Base-by-base conservation (phyloP, 768 basidiomycete genomes). In the Clitopilus passeckerianus region DNA sequence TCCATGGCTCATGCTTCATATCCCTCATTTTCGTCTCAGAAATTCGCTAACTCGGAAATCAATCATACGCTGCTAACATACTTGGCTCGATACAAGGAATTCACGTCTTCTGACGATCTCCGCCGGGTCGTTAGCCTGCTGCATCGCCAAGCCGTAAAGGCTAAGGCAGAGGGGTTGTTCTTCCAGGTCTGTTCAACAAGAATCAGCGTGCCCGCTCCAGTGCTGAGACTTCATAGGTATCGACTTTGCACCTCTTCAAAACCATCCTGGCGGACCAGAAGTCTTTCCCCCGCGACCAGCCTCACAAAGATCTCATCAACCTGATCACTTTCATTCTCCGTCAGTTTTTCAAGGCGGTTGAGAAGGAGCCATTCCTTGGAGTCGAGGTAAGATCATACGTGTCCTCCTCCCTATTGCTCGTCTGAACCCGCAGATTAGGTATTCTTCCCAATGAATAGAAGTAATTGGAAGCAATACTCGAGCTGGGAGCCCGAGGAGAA, bases 81-180 rank as follows among this genome's bases (percentile, higher is more conserved):
- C 71, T 80, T 98, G 34, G 78, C 85, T 52, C 84, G 92, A 16
- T 96, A 92, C 78, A 86, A 84, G 68, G 91, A 95, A 56, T 94
- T 95, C 71, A 74, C 79, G 1, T 80, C 83, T 5, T 74, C 89
- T 0, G 93, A 98, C 66, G 82, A 89, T 68, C 90, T 98, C 87
- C 92, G 91, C 70, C 84, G 95, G 53, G 89, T 93, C 37, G 94
- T 98, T 34, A 84, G 83, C 64, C 75, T 99, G 64, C 80, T 99
- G 65, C 93, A 98, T 70, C 85, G 97, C 14, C 93, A 96, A 63
- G 95, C 89, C 50, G 85, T 99, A 61, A 87, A 84, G 66, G 88
- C 89, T 15, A 95, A 97, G 70, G 93, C 94, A 0, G 97, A 98
- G 70, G 96, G 90, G 0, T 74, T 99, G 8, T 98, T 93, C 73